phyloP scores from a whole-genome alignment of 371 early-diverging fungal genomes.

The Mortierella sp. region DNA sequence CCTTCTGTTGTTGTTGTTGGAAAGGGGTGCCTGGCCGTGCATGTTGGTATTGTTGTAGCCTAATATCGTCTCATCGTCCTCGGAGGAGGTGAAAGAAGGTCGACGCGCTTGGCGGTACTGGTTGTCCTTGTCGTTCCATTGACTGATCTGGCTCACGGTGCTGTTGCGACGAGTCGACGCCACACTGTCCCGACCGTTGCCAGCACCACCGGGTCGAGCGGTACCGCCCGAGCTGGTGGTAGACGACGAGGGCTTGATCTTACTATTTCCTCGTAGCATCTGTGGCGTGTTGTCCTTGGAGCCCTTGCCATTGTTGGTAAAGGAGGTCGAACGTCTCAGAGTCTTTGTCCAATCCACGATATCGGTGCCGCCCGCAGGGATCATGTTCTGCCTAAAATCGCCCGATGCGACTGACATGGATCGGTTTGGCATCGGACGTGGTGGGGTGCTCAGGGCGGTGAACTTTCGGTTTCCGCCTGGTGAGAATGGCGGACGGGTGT shows the following conservation, averaged over 20 bases:
- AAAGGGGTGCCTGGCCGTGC: not conserved
- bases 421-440: slow-evolving; percentile 17
- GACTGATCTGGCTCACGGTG: slow-evolving; percentile 16
- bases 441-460: slow-evolving; percentile 30
- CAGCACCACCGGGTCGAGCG: not conserved
- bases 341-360: slow-evolving; percentile 35
- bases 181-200: not conserved
- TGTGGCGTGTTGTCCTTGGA: slow-evolving; percentile 17
- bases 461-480: slow-evolving; percentile 49
- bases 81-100: slow-evolving; percentile 28
- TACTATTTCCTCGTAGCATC: slow-evolving; percentile 12
- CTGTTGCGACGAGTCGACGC: slow-evolving; percentile 20
- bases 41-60: slow-evolving; percentile 4
- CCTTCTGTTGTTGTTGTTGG: not conserved
- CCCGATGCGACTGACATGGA: slow-evolving; percentile 38
- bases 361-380: slow-evolving; percentile 13
- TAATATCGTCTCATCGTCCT: slow-evolving; percentile 42
- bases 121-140: slow-evolving; percentile 6
- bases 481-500: slow-evolving; percentile 51
- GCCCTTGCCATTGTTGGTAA: slow-evolving; percentile 16
- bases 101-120: slow-evolving; percentile 12
- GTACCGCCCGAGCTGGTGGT: slow-evolving; percentile 4
- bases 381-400: slow-evolving; percentile 18
- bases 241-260: slow-evolving; percentile 12
- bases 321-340: slow-evolving; percentile 32